Conservation (phyloP, 2,329 filamentous ascomycete species). For the Didymosphaeria variabile region DNA sequence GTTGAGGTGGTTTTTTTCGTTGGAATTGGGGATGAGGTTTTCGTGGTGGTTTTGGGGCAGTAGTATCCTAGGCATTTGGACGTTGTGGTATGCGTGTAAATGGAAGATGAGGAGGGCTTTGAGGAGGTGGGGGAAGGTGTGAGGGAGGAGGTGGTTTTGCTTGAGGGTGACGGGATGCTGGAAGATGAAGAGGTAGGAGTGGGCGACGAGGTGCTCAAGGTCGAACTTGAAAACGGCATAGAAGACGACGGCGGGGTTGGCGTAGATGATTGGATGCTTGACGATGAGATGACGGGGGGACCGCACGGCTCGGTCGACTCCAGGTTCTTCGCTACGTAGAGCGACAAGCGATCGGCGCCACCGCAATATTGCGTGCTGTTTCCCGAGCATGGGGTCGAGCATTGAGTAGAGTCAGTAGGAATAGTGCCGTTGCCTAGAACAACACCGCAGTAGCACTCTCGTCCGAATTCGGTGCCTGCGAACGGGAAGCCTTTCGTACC, state of each 20-base stretch:
- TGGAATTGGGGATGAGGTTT: background rate
- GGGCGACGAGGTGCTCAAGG: background rate
- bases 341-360: constrained; percentile 28
- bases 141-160: background rate
- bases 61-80: constrained; percentile 5
- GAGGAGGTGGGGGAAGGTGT: background rate
- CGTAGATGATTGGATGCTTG: constrained; percentile 14
- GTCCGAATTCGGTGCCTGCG: constrained; percentile 46
- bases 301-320: constrained; percentile 25
- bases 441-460: constrained; percentile 46
- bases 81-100: background rate
- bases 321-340: constrained; percentile 33
- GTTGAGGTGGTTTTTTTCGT: constrained; percentile 2
- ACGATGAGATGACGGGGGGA: constrained; percentile 21
- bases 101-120: background rate
- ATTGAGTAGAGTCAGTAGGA: constrained; percentile 17
- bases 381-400: constrained; percentile 24
- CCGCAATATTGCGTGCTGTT: constrained; percentile 24
- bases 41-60: constrained; percentile 3
- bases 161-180: background rate
- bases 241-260: constrained; percentile 12
- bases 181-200: background rate
- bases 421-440: constrained; percentile 46
- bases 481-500: constrained; percentile 48
- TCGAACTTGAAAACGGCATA: background rate